phyloP scores from a whole-genome alignment of 441 rosid species.

The Croton laevigatus region DNA sequence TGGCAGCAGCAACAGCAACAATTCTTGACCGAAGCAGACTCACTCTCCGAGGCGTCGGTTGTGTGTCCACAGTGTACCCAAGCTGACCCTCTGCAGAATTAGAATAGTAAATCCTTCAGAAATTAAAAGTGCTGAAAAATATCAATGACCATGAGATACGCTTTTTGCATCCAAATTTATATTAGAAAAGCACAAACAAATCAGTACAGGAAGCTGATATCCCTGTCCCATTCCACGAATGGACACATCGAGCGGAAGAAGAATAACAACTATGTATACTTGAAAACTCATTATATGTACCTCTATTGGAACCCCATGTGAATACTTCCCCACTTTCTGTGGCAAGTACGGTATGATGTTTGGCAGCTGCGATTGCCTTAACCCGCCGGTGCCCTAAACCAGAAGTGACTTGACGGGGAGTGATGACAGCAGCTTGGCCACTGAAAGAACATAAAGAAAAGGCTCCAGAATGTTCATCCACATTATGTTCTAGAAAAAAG shows the following conservation, averaged over 20 bases:
- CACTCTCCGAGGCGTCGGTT: constrained; percentile 96
- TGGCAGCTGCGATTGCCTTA: constrained; percentile 96
- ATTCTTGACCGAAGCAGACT: constrained; percentile 68
- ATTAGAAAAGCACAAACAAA: constrained; percentile 17
- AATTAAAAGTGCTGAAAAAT: constrained; percentile 10
- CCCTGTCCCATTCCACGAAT: constrained; percentile 2
- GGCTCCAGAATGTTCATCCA: constrained; percentile 20
- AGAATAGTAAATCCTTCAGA: constrained; percentile 21
- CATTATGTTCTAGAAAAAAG: constrained; percentile 1
- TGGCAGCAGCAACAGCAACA: constrained; percentile 95
- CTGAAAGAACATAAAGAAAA: constrained; percentile 47
- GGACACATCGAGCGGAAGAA: background rate
- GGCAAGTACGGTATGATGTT: constrained; percentile 95
- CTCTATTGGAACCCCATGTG: constrained; percentile 99
- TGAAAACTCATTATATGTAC: constrained; percentile 34
- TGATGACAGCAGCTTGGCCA: constrained; percentile 99
- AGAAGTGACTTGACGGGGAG: constrained; percentile 89
- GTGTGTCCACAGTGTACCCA: constrained; percentile 96
- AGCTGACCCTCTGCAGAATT: constrained; percentile 90
- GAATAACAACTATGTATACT: background rate
- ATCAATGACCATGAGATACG: constrained; percentile 3
- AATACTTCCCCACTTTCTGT: constrained; percentile 88
- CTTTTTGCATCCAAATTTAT: constrained; percentile 5
- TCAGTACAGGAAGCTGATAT: constrained; percentile 9
- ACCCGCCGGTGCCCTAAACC: constrained; percentile 85